phyloP scores from a whole-genome alignment of 805 yeast genomes.

The Blastobotrys attinorum region DNA sequence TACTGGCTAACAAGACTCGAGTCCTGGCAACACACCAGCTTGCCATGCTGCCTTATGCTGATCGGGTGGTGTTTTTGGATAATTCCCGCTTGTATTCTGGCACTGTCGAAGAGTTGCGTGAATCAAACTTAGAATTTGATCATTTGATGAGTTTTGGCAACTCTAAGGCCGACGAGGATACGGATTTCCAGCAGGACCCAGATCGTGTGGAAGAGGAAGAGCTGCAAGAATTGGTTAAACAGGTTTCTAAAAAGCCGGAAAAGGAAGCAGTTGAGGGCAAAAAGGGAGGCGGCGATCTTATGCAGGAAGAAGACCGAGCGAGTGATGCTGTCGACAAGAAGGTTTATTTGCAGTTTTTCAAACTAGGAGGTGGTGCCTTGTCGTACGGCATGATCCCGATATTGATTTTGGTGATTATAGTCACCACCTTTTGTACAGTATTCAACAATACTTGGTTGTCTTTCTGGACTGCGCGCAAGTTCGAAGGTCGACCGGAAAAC shows the following conservation, averaged over 20 bases:
- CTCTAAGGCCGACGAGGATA: conserved; percentile 16
- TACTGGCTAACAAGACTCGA: conserved; percentile 47
- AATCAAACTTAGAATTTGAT: conserved; percentile 40
- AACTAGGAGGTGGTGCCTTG: conserved; percentile 46
- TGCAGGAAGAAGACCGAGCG: conserved; percentile 27
- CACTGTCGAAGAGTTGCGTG: conserved; percentile 47
- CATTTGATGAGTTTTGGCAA: conserved; percentile 35
- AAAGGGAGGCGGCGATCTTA: conserved; percentile 19
- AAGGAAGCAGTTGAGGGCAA: conserved; percentile 16
- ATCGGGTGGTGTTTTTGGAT: conserved; percentile 51
- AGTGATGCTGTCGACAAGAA: conserved; percentile 24
- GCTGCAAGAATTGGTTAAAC: conserved; percentile 7
- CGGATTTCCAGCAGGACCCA: conserved; percentile 20
- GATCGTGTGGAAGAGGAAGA: conserved; percentile 12
- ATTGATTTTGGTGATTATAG: conserved; percentile 37
- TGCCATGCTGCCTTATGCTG: conserved; percentile 54
- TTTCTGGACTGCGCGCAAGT: conserved; percentile 64
- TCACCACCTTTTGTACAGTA: conserved; percentile 42
- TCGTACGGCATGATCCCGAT: conserved; percentile 25
- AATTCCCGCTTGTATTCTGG: conserved; percentile 34
- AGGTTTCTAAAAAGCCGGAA: conserved; percentile 16
- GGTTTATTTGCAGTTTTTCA: conserved; percentile 45
- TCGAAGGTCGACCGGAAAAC: conserved; percentile 37
- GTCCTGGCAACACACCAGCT: conserved; percentile 70
- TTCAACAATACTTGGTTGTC: conserved; percentile 64